A percentile compares a stretch with the other conserved stretches of the same genome.
Conservation (phyloP, 805 yeast species). For the Candida morakotiae region DNA sequence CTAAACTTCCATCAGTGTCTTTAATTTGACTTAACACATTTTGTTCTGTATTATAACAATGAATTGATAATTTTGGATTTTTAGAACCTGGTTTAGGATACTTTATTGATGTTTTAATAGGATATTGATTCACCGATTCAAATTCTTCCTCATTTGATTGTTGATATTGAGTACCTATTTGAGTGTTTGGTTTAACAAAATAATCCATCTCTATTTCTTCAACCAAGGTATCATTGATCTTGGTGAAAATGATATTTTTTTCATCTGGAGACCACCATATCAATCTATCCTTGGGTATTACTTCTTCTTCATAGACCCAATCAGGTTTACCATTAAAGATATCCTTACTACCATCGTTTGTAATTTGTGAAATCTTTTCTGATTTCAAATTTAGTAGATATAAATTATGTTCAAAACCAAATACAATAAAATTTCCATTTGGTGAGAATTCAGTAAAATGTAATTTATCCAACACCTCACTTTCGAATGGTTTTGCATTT, state of each 20-base stretch:
- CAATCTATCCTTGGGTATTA: conserved; percentile 50
- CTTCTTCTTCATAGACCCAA: conserved; percentile 86
- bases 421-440: conserved; percentile 49
- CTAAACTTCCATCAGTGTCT: conserved; percentile 17
- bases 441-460: conserved; percentile 66
- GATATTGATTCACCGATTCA: conserved; percentile 39
- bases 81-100: conserved; percentile 73
- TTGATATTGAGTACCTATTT: conserved; percentile 11
- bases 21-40: conserved; percentile 2
- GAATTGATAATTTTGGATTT: conserved; percentile 52
- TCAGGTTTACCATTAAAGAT: conserved; percentile 70
- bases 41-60: conserved; percentile 31
- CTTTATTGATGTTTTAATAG: conserved; percentile 41
- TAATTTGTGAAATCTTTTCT: conserved; percentile 27
- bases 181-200: conserved; percentile 35
- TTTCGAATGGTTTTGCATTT: conserved; percentile 8
- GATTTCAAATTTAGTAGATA: conserved; percentile 39
- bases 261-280: conserved; percentile 79
- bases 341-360: conserved; percentile 48
- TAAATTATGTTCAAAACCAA: conserved; percentile 53
- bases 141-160: conserved; percentile 8
- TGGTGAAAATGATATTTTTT: conserved; percentile 48
- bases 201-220: conserved; percentile 47
- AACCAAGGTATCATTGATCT: conserved; percentile 58
- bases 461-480: conserved; percentile 19